These are phyloP conservation scores for Aspergillus phoenicis DNA, from an alignment of 2,329 filamentous ascomycete species.

Conservation along the genomic window DNA sequence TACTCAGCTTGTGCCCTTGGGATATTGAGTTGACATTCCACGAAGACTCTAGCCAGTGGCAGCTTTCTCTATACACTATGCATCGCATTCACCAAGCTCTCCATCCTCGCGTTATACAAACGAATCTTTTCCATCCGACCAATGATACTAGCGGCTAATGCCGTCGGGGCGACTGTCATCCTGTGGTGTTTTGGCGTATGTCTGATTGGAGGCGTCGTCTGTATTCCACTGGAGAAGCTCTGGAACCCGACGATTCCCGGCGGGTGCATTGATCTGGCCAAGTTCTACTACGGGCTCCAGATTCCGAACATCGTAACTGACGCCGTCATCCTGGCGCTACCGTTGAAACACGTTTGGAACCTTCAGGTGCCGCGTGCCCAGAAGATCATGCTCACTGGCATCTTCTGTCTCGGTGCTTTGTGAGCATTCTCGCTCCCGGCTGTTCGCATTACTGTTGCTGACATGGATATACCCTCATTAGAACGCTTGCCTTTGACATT, in stretches of 20 bases:
- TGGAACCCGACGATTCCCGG: slow-evolving; percentile 27
- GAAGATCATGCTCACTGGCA: slow-evolving; percentile 26
- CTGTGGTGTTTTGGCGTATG: slow-evolving; percentile 30
- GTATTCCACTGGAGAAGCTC: slow-evolving; percentile 29
- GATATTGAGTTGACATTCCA: not conserved
- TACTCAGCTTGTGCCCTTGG: not conserved
- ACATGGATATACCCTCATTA: not conserved
- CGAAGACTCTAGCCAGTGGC: slow-evolving; percentile 27
- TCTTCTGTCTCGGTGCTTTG: slow-evolving; percentile 32
- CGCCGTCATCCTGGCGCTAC: slow-evolving; percentile 32
- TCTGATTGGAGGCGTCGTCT: slow-evolving; percentile 28
- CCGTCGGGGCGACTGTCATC: slow-evolving; percentile 24
- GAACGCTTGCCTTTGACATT: slow-evolving; percentile 31
- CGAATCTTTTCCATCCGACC: slow-evolving; percentile 27
- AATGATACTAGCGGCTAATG: slow-evolving; percentile 27
- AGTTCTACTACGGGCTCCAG: slow-evolving; percentile 32
- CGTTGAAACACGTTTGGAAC: slow-evolving; percentile 30
- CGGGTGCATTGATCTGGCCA: slow-evolving; percentile 29
- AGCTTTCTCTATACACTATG: slow-evolving; percentile 29
- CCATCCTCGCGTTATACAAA: slow-evolving; percentile 32
- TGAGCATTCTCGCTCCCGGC: slow-evolving; percentile 8
- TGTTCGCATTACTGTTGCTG: not conserved
- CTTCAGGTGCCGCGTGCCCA: slow-evolving; percentile 27
- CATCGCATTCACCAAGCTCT: slow-evolving; percentile 32
- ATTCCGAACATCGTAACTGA: slow-evolving; percentile 35